phyloP scores from a whole-genome alignment of 2,329 filamentous ascomycete species.

The Trichoderma sp. region DNA sequence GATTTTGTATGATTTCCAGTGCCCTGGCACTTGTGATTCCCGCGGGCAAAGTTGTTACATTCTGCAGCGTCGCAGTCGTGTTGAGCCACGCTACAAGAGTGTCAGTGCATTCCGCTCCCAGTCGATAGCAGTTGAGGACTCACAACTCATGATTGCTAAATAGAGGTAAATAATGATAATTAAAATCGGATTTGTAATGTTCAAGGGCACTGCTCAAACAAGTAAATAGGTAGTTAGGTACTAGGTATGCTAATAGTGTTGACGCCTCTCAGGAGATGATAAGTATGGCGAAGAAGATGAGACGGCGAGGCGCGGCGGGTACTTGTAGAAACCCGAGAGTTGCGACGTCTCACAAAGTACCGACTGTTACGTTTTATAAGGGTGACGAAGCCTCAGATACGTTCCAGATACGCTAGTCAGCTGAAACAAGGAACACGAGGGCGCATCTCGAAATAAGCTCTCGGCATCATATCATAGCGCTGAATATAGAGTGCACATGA shows the following conservation, averaged over 20 bases:
- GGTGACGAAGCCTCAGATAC: not conserved
- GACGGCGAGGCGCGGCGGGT: not conserved
- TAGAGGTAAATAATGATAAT: not conserved
- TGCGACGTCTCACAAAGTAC: not conserved
- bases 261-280: not conserved
- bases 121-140: slow-evolving; percentile 1
- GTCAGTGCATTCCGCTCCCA: not conserved
- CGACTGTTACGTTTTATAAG: not conserved
- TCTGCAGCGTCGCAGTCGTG: slow-evolving; percentile 42
- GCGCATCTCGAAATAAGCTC: not conserved
- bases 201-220: not conserved
- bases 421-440: not conserved
- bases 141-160: slow-evolving; percentile 24
- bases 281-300: not conserved
- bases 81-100: slow-evolving; percentile 40
- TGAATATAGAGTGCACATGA: not conserved
- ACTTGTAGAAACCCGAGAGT: not conserved
- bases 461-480: not conserved
- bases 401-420: slow-evolving; percentile 4
- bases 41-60: slow-evolving; percentile 44
- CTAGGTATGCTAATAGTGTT: not conserved
- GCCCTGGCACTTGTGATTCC: slow-evolving; percentile 36
- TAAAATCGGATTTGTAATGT: not conserved
- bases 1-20: slow-evolving; percentile 50
- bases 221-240: not conserved